Evolutionary conservation across 1,284 basidiomycete species (phyloP), one percentile per base, ranked within the genome.

Genomic region (Cryptococcus amylolentus): DNA sequence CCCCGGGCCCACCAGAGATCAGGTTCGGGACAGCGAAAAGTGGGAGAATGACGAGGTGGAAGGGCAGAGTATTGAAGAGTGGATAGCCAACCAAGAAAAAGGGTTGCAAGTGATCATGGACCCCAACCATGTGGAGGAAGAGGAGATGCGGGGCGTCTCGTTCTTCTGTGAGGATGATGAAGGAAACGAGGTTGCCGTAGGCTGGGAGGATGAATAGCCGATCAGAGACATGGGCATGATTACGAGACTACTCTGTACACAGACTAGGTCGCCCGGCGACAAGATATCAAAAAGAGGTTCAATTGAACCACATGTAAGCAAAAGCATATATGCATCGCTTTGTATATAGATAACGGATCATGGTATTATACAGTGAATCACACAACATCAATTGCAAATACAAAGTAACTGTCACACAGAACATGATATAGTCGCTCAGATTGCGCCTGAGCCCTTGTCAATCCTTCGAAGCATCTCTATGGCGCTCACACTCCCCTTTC

Each of bases 391-490:
- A 6, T 35, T 35, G 31, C 10, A 6, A 6, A 35, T 35, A 35
- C 31, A 35, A 7, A 35, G 3, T 23, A 23, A 35, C 5, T 35
- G 31, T 35, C 7, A 35, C 31, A 35, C 9, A 18, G 42, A 52
- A 14, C n/a, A 42, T 16, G n/a, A 20, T 23, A 42, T 41, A 41
- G 39, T 45, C 43, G 14, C 26, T 46, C 20, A 28, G 13, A 13
- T 46, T 26, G 16, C 45, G 18, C 45, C 45, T 28, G 45, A 46
- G 10, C 45, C 54, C 18, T 55, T 50, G 6, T 65, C 65, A 40
- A 70, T 64, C 13, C 63, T 54, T 41, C 60, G 62, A 41, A 70
- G 40, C 27, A 70, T 61, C 50, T 70, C 68, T 55, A 66, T 60
- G 13, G 68, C 68, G 20, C 62, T 63, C 57, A 23, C 51, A 47